Evolutionary conservation across 441 rosid genomes (phyloP).

Genomic region (Bocquillonia castaneifolia): DNA sequence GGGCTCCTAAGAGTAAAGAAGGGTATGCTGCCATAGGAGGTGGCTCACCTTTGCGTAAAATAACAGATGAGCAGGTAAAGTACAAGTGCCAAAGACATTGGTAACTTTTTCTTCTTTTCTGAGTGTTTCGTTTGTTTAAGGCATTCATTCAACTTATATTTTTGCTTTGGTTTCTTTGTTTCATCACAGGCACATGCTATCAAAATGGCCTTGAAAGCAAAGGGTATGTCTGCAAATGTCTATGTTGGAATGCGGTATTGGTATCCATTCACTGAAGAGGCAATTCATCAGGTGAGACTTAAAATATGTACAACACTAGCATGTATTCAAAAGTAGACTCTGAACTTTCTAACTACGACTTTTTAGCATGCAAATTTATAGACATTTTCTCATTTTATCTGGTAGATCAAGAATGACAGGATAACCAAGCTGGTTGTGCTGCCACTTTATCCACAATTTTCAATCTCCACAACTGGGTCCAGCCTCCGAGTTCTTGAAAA

Average conservation of each 20-base stretch:
- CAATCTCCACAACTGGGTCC: slow-evolving; percentile 92
- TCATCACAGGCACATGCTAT: slow-evolving; percentile 61
- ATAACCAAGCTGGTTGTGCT: slow-evolving; percentile 87
- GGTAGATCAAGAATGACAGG: slow-evolving; percentile 73
- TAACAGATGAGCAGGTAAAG: slow-evolving; percentile 78
- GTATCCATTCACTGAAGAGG: slow-evolving; percentile 94
- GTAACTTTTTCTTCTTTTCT: neutral
- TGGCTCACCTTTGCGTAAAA: slow-evolving; percentile 84
- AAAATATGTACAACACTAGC: neutral
- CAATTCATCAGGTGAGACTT: slow-evolving; percentile 61
- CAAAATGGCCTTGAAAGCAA: slow-evolving; percentile 52
- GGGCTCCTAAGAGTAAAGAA: slow-evolving; percentile 73
- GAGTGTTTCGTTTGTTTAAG: neutral
- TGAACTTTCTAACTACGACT: neutral
- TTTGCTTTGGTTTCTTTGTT: neutral
- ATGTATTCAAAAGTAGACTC: neutral
- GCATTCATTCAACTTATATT: neutral
- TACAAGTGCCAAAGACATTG: neutral
- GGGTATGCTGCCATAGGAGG: slow-evolving; percentile 51
- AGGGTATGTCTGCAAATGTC: slow-evolving; percentile 52
- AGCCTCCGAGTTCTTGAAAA: slow-evolving; percentile 76
- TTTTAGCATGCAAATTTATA: slow-evolving; percentile 1
- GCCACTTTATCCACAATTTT: slow-evolving; percentile 90
- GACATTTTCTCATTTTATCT: slow-evolving; percentile 3
- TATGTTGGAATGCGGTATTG: slow-evolving; percentile 92